phyloP scores from a whole-genome alignment of 345 rosid species.

The Atalantia buxifolia region DNA sequence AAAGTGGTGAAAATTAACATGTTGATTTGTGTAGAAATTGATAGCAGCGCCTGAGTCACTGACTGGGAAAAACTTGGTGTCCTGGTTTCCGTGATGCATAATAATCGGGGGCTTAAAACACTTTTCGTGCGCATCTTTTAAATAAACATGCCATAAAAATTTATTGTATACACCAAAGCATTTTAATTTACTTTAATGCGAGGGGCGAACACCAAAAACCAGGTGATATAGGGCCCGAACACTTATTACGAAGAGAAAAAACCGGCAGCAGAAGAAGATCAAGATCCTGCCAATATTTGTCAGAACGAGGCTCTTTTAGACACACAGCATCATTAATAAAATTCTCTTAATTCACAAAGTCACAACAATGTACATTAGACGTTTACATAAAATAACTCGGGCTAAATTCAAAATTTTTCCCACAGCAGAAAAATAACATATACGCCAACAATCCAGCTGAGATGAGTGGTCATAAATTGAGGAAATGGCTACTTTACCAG shows the following conservation, averaged over 20 bases:
- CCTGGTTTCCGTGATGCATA: background rate
- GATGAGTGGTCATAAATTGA: background rate
- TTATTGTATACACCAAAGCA: background rate
- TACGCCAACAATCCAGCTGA: background rate
- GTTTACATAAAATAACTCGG: background rate
- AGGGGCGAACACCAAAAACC: background rate
- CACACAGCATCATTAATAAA: background rate
- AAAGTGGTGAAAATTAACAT: background rate
- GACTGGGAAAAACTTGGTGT: too few species aligned
- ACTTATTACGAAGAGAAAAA: background rate
- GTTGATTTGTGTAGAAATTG: background rate
- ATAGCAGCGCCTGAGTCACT: background rate
- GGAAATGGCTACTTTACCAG: conserved; percentile 9
- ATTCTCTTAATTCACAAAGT: background rate
- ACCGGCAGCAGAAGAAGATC: background rate
- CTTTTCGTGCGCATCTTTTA: too few species aligned
- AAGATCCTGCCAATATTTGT: background rate
- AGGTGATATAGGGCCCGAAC: background rate
- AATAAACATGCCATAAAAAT: too few species aligned
- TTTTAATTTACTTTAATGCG: background rate
- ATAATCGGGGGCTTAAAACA: too few species aligned
- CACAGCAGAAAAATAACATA: background rate
- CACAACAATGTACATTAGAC: background rate
- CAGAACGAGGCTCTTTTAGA: background rate
- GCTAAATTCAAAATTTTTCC: background rate